Evolutionary conservation across 129 eudicot genomes (phyloP), one percentile per base, ranked within the genome.

Genomic region (Flaveria robusta): DNA sequence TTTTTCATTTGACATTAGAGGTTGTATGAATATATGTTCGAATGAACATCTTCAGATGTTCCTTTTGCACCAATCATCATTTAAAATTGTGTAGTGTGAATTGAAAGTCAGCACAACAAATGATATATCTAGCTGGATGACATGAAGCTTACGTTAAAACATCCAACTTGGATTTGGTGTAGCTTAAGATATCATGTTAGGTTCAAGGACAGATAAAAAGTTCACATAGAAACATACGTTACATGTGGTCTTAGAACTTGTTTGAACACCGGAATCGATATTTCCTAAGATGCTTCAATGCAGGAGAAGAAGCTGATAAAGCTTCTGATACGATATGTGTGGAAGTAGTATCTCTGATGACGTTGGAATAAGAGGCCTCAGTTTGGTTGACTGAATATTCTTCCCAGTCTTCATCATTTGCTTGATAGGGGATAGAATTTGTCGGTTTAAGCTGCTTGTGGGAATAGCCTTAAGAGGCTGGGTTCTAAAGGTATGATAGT

Each of bases 131-230:
- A 63, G 45, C 45, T 9, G 76, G 43, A 71, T 71, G 24, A 29
- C 75, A 50, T 26, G 76, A 51, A 51, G 18, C 47, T 52, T 29
- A 52, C 49, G 7, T 71, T 71, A 41, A 19, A 71, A 71, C 29
- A 52, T 71, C 20, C 42, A 62, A 62, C 68, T 7, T 6, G 68
- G 43, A 62, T 62, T 7, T 5, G 14, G 16, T 62, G 7, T 15
- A 62, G 68, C 42, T 26, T 60, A 10, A 26, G 34, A 60, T 26
- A 13, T 26, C 39, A 1, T 26, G 27, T 59, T 59, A 59, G 66
- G 66, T 26, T 59, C 19, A 60, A 60, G 14, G 67, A 26, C 41
- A 13, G 67, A 26, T 3, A 58, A 58, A 10, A 23, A 26, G 18
- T 60, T 60, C n/a, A 12, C 41, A 26, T 12, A 60, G 9, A 60